Conservation (phyloP, 2,329 filamentous ascomycete genomes). For the Aspergillus hortae region DNA sequence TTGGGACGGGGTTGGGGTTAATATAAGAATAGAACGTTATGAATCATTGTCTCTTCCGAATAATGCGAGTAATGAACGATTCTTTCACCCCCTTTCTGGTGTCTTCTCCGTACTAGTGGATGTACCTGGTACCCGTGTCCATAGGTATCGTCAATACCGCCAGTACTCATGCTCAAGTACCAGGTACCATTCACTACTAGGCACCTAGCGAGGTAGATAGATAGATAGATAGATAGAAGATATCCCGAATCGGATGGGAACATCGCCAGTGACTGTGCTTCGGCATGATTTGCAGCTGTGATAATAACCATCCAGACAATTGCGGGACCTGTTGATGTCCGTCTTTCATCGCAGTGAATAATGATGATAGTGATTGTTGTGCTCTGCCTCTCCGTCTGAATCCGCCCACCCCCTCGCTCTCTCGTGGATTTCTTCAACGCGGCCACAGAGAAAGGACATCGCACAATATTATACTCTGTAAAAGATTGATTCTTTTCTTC, state of each 20-base stretch:
- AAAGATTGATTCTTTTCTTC: too few species aligned
- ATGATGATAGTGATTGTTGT: too few species aligned
- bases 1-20: neutral
- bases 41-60: neutral
- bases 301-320: constrained; percentile 11
- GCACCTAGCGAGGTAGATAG: too few species aligned
- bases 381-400: neutral
- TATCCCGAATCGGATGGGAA: neutral
- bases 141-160: neutral
- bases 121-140: neutral
- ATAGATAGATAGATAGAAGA: too few species aligned
- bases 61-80: too few species aligned
- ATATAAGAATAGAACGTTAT: neutral
- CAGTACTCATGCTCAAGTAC: too few species aligned
- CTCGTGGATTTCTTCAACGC: neutral
- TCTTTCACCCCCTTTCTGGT: neutral
- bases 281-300: constrained; percentile 21
- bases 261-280: constrained; percentile 1
- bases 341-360: too few species aligned
- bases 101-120: too few species aligned
- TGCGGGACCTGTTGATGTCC: too few species aligned
- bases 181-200: too few species aligned
- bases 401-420: neutral
- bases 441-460: neutral
- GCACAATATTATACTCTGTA: neutral